Percentiles rank a stretch among this genome's conserved stretches.
These are phyloP conservation scores for Cyberlindnera xylosilytica DNA, from an alignment of 805 yeast genomes.

Conservation along the genomic window DNA sequence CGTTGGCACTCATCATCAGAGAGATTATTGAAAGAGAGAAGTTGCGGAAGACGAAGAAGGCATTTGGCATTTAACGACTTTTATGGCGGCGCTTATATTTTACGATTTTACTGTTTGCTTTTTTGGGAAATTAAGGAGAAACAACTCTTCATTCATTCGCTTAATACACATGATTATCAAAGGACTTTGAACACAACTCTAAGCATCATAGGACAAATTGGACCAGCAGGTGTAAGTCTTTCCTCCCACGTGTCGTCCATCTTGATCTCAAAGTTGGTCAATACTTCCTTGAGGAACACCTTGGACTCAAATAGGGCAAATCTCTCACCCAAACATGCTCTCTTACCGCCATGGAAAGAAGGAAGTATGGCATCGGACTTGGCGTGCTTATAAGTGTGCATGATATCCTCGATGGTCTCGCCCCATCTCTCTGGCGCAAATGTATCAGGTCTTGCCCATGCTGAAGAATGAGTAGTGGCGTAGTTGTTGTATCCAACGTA, in stretches of 20 bases:
- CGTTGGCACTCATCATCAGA: slow-evolving; percentile 53
- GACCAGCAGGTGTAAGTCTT: slow-evolving; percentile 55
- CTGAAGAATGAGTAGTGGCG: slow-evolving; percentile 45
- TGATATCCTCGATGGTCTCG: slow-evolving; percentile 32
- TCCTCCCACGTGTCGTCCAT: slow-evolving; percentile 46
- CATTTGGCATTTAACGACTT: slow-evolving; percentile 6
- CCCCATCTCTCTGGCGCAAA: slow-evolving; percentile 58
- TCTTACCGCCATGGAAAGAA: slow-evolving; percentile 56
- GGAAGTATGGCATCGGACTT: slow-evolving; percentile 46
- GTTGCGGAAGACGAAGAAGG: slow-evolving; percentile 21
- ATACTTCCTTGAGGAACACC: slow-evolving; percentile 35
- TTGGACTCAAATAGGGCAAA: slow-evolving; percentile 48
- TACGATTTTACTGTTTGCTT: no score
- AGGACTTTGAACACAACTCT: slow-evolving; percentile 7
- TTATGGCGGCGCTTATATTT: neutral
- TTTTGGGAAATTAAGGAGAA: no score
- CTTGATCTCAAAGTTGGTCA: slow-evolving; percentile 34
- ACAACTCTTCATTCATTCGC: no score
- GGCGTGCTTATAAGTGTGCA: slow-evolving; percentile 37
- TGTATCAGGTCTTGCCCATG: slow-evolving; percentile 45
- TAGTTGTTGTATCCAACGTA: slow-evolving; percentile 56
- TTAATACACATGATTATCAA: no score
- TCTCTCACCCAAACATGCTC: slow-evolving; percentile 62
- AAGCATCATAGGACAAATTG: slow-evolving; percentile 46
- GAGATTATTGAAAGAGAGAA: slow-evolving; percentile 52